Evolutionary conservation across 1,284 basidiomycete species (phyloP), one percentile per base, ranked within the genome.

Genomic region (Neonothopanus nambi): DNA sequence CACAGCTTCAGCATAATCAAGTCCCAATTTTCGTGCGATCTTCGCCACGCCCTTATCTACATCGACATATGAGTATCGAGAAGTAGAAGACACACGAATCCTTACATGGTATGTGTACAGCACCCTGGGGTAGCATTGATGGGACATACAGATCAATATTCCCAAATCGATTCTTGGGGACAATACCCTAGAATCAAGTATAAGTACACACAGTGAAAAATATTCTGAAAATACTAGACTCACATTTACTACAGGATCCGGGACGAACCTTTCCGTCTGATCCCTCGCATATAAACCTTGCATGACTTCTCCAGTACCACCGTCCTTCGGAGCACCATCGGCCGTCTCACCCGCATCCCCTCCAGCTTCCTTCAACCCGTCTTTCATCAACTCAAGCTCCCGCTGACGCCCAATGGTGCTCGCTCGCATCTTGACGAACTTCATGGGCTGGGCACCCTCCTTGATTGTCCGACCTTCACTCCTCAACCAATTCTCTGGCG

Each of bases 141-240:
- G 93, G 90, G 5, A 92, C 91, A 68, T 97, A 99, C 24, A 99
- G 73, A 72, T 99, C 96, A 58, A 99, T 91, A 67, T 98, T 98
- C 18, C 97, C 97, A 67, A 97, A 99, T 57, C 89, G 84, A 63
- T 99, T 99, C 70, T 91, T 95, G 4, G 95, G 95, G 36, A 99
- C 84, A 66, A 84, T 85, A 18, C 97, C 96, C 91, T 98, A 13
- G 11, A 51, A 39, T 21, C 21, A 13, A 12, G 17, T 21, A 17
- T 15, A 8, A 45, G 12, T n/a, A 26, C 15, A 17, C 5, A 15
- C 24, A 17, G 12, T 3, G 12, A 13, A 18, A 9, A 17, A 33
- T 20, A 17, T 35, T 36, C 42, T 33, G 20, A 30, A 7, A 52
- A 40, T 36, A 38, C 41, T 17, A 56, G 33, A 74, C 85, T 70